Evolutionary conservation across 2,329 filamentous ascomycete genomes (phyloP).

Genomic region (Ceratocystis diversiconidia): DNA sequence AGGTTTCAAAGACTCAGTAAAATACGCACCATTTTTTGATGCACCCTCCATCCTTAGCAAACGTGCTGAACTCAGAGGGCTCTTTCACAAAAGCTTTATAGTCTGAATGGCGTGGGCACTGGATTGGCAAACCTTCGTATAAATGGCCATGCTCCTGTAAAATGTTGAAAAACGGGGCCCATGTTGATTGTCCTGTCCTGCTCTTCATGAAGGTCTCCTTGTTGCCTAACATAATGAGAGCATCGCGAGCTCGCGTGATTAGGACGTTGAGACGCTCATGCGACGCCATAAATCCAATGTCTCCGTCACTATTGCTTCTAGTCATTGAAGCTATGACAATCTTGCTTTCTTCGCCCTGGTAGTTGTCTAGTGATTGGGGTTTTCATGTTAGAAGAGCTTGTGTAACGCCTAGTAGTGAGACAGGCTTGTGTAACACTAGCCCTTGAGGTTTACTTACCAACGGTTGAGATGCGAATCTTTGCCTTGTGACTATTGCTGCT

Average conservation of each 20-base stretch:
- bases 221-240: conserved; percentile 56
- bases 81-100: conserved; percentile 30
- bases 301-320: conserved; percentile 45
- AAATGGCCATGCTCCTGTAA: conserved; percentile 39
- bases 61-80: conserved; percentile 43
- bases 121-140: conserved; percentile 45
- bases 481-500: conserved; percentile 39
- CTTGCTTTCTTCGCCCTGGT: conserved; percentile 63
- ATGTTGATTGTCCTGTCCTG: conserved; percentile 31
- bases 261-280: conserved; percentile 57
- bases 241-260: conserved; percentile 50
- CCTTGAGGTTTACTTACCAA: conserved; percentile 37
- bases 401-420: background rate
- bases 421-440: background rate
- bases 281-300: conserved; percentile 57
- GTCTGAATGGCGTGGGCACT: conserved; percentile 45
- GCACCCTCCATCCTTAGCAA: conserved; percentile 59
- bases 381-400: too few species aligned
- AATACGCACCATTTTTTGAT: conserved; percentile 34
- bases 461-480: conserved; percentile 49
- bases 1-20: too few species aligned
- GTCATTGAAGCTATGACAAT: conserved; percentile 57
- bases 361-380: conserved; percentile 44
- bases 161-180: conserved; percentile 42
- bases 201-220: conserved; percentile 50